Evolutionary conservation across 202 grass and related monocot genomes (phyloP), one percentile per base, ranked within the genome.

Genomic region (Schoenoplectus tabernaemontani): DNA sequence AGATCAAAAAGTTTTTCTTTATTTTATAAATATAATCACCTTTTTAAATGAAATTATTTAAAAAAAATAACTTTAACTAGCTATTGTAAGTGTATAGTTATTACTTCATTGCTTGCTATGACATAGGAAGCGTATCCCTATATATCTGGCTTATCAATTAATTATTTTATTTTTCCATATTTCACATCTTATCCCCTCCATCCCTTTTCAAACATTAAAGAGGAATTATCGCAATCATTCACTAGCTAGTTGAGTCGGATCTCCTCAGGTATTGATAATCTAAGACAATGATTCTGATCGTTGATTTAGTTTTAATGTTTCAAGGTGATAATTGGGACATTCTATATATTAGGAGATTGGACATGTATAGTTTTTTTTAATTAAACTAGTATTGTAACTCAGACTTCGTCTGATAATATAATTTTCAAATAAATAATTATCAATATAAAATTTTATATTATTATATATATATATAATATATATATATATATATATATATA

Each of bases 41-140:
- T n/a, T n/a, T n/a, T n/a, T n/a, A n/a, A n/a, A n/a, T n/a, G n/a
- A n/a, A n/a, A n/a, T n/a, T n/a, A n/a, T n/a, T n/a, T n/a, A n/a
- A 16, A 30, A 57, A 77, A 9, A 12, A 9, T 26, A 59, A 60
- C 32, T 59, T 56, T 56, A 37, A 19, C 42, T 58, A 59, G 53
- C 75, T 43, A 30, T 48, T 28, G 8, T 17, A 61, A 61, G 44
- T 26, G 3, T 28, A 47, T 62, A 62, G 37, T 10, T 23, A 79
- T 36, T 46, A 16, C 53, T 22, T 36, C 24, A 44, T 47, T 78
- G 57, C 76, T 46, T 62, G 76, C 76, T 79, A 60, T 62, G 12
- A 32, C 16, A 17, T 56, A 61, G 58, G 76, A 79, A 56, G 58
- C 76, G 47, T 79, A 15, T 59, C 12, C 38, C 57, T 79, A 48